phyloP scores from a whole-genome alignment of 2,329 filamentous ascomycete genomes.

The Monosporascus sp. region DNA sequence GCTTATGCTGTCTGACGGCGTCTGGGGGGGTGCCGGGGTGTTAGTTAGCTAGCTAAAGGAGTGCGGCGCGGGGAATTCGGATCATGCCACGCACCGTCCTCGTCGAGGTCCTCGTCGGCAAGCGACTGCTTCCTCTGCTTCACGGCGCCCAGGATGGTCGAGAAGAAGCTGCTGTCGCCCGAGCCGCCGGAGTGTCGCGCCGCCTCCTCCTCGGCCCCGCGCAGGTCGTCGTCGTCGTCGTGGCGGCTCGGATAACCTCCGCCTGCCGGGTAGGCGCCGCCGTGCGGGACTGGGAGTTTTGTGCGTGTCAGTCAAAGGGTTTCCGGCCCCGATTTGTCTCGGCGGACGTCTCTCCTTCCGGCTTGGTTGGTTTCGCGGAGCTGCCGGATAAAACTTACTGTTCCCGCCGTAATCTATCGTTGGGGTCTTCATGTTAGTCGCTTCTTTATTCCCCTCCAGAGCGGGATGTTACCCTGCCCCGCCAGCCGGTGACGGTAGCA shows the following conservation, averaged over 20 bases:
- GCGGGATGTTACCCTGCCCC: too few species aligned
- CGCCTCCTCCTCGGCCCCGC: conserved; percentile 43
- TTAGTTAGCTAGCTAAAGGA: neutral
- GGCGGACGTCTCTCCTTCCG: neutral
- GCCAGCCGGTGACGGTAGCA: conserved; percentile 3
- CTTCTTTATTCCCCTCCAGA: too few species aligned
- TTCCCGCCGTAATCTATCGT: conserved; percentile 20
- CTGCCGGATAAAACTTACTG: conserved; percentile 14
- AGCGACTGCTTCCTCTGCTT: conserved; percentile 45
- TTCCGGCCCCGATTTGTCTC: neutral
- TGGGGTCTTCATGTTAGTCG: conserved; percentile 9
- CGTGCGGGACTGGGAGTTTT: conserved; percentile 21
- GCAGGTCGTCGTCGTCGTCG: conserved; percentile 41
- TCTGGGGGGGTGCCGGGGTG: conserved; percentile 39
- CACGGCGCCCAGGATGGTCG: conserved; percentile 41
- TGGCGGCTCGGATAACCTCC: conserved; percentile 24
- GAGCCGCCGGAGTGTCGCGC: conserved; percentile 40
- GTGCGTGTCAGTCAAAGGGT: neutral
- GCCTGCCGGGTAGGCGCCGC: conserved; percentile 27
- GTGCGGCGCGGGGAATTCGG: neutral
- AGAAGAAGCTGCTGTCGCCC: conserved; percentile 45
- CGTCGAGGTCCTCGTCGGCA: conserved; percentile 42
- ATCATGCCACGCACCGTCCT: conserved; percentile 36
- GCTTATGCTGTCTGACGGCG: conserved; percentile 69
- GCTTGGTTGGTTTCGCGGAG: neutral